Evolutionary conservation across 306 rosid species (phyloP).

Genomic region (Acacia crassicarpa): DNA sequence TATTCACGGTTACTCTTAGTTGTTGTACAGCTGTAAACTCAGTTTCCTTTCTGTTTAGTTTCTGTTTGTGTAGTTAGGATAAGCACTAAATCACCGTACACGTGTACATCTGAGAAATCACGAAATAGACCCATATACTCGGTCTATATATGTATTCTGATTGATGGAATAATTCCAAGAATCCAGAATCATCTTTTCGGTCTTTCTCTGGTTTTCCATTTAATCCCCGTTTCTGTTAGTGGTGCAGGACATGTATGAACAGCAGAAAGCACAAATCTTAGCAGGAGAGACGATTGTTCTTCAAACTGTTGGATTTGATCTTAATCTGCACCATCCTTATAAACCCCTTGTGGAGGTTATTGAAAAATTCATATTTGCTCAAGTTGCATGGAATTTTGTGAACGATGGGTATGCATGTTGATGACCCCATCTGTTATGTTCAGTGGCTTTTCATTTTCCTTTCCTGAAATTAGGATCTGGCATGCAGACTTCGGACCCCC

Average conservation of each 20-base stretch:
- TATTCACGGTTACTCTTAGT: too few relatives aligned
- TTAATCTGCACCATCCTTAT: slow-evolving; percentile 90
- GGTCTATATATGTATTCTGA: too few relatives aligned
- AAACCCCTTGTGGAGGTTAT: slow-evolving; percentile 98
- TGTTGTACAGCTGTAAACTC: too few relatives aligned
- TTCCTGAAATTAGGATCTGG: slow-evolving; percentile 63
- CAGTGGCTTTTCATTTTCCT: slow-evolving; percentile 46
- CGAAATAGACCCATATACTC: too few relatives aligned
- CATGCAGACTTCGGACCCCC: slow-evolving; percentile 93
- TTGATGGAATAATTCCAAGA: too few relatives aligned
- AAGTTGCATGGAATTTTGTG: slow-evolving; percentile 99
- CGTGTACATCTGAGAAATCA: too few relatives aligned
- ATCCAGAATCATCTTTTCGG: too few relatives aligned
- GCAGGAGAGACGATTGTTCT: slow-evolving; percentile 93
- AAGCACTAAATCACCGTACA: too few relatives aligned
- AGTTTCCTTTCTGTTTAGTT: too few relatives aligned
- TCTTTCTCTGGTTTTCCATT: too few relatives aligned
- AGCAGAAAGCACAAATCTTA: slow-evolving; percentile 84
- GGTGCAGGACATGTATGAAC: slow-evolving; percentile 91
- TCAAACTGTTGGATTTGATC: slow-evolving; percentile 89
- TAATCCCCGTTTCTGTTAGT: too few relatives aligned
- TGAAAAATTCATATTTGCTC: slow-evolving; percentile 95
- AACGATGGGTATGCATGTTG: slow-evolving; percentile 95
- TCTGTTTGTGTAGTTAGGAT: too few relatives aligned
- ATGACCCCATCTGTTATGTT: slow-evolving; percentile 44